These are phyloP conservation scores for Dichotomopilus funicola DNA, from an alignment of 2,329 filamentous ascomycete species.

Conservation along the genomic window DNA sequence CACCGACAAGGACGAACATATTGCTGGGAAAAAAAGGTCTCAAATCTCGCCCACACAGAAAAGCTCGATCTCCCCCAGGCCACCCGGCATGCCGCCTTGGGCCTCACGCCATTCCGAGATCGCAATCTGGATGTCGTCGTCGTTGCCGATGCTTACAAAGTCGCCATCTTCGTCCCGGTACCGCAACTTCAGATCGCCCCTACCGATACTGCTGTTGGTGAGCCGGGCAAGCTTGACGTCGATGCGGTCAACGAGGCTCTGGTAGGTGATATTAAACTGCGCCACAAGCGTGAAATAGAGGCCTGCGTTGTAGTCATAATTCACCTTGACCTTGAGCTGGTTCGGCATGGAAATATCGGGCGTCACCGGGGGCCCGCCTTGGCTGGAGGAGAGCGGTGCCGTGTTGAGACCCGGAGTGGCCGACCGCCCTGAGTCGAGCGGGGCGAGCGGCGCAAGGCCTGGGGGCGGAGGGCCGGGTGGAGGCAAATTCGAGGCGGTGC, in stretches of 20 bases:
- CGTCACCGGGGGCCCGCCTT: conserved; percentile 28
- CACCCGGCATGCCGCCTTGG: conserved; percentile 51
- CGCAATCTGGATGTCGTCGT: conserved; percentile 93
- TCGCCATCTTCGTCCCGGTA: conserved; percentile 92
- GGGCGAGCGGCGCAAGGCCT: conserved; percentile 29
- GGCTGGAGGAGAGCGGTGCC: conserved; percentile 21
- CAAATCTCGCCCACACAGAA: conserved; percentile 58
- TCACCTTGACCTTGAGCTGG: conserved; percentile 93
- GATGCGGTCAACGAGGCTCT: conserved; percentile 88
- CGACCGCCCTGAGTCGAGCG: conserved; percentile 30
- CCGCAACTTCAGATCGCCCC: conserved; percentile 75
- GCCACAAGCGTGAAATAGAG: conserved; percentile 96
- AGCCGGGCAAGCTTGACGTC: conserved; percentile 89
- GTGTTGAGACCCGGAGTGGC: conserved; percentile 35
- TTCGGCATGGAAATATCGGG: conserved; percentile 53
- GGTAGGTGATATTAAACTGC: conserved; percentile 89
- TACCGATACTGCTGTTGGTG: conserved; percentile 75
- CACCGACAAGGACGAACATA: background rate
- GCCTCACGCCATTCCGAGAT: conserved; percentile 90
- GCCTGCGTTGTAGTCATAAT: conserved; percentile 75
- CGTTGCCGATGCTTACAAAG: conserved; percentile 85
- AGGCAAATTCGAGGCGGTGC: conserved; percentile 20
- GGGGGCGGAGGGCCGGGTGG: conserved; percentile 30
- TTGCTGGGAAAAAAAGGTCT: no score
- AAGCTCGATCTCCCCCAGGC: conserved; percentile 83